Evolutionary conservation across 2,329 filamentous ascomycete genomes (phyloP).

Genomic region (Fragosphaeria purpurea): DNA sequence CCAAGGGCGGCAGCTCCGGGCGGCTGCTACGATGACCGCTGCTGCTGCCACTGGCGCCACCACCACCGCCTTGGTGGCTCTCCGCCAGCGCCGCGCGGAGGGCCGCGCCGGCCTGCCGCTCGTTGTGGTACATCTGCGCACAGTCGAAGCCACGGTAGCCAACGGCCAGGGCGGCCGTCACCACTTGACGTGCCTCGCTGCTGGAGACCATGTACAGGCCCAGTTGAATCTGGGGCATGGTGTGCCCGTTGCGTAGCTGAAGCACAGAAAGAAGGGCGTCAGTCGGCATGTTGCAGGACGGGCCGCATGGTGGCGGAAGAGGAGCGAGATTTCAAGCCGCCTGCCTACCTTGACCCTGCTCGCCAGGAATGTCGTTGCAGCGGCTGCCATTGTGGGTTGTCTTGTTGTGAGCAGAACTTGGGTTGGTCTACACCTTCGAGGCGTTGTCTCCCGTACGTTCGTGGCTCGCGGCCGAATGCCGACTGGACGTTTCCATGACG

Average conservation of each 20-base stretch:
- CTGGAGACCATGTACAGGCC: conserved; percentile 64
- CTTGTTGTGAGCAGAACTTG: too few relatives aligned
- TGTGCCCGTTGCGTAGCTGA: conserved; percentile 52
- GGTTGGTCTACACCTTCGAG: too few relatives aligned
- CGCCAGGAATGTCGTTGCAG: neutral
- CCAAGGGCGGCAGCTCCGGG: conserved; percentile 26
- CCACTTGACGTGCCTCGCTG: conserved; percentile 45
- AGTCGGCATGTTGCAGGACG: neutral
- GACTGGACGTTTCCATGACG: too few relatives aligned
- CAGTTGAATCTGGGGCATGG: conserved; percentile 62
- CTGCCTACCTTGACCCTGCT: neutral
- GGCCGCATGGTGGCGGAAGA: neutral
- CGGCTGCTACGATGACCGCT: too few relatives aligned
- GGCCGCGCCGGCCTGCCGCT: conserved; percentile 56
- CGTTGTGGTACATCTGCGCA: conserved; percentile 55
- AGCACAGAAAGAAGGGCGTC: neutral
- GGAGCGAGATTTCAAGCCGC: neutral
- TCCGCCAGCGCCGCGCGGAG: conserved; percentile 33
- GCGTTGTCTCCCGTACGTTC: too few relatives aligned
- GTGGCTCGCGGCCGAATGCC: too few relatives aligned
- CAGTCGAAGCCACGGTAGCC: conserved; percentile 43
- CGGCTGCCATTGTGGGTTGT: too few relatives aligned
- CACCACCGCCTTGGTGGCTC: conserved; percentile 10
- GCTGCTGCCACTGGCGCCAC: conserved; percentile 26
- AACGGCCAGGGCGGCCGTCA: conserved; percentile 45